Conservation (phyloP, 1,284 basidiomycete genomes). For the Hymenochaete sp. region DNA sequence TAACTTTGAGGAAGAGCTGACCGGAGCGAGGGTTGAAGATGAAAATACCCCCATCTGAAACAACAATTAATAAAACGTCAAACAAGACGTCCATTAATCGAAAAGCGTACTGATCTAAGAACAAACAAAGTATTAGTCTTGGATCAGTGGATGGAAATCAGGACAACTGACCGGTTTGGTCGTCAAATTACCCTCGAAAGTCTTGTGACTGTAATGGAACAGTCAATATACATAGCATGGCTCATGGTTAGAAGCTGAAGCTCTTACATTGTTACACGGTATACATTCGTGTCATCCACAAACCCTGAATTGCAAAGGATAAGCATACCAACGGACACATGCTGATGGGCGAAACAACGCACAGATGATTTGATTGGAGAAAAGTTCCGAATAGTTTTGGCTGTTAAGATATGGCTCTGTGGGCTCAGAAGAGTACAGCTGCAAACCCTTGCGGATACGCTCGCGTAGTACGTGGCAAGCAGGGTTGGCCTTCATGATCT, state of each 20-base stretch:
- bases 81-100: neutral
- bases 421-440: constrained; percentile 97
- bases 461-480: constrained; percentile 97
- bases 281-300: constrained; percentile 99
- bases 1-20: constrained; percentile 97
- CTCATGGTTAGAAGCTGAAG: constrained; percentile 9
- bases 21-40: constrained; percentile 99
- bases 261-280: constrained; percentile 92
- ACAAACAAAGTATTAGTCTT: constrained; percentile 6
- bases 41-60: constrained; percentile 90
- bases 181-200: constrained; percentile 99
- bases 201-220: constrained; percentile 67
- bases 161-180: constrained; percentile 90
- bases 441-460: constrained; percentile 96
- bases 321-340: neutral
- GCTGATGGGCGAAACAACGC: constrained; percentile 24
- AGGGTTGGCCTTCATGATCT: constrained; percentile 99
- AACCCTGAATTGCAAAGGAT: constrained; percentile 53
- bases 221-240: constrained; percentile 1
- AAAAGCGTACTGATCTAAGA: constrained; percentile 21
- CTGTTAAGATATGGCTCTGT: constrained; percentile 99
- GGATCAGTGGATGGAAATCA: constrained; percentile 1
- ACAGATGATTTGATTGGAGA: constrained; percentile 99
- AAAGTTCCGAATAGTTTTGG: constrained; percentile 94
- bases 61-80: constrained; percentile 4